phyloP scores from a whole-genome alignment of 306 rosid species.

The Canavalia gladiata region DNA sequence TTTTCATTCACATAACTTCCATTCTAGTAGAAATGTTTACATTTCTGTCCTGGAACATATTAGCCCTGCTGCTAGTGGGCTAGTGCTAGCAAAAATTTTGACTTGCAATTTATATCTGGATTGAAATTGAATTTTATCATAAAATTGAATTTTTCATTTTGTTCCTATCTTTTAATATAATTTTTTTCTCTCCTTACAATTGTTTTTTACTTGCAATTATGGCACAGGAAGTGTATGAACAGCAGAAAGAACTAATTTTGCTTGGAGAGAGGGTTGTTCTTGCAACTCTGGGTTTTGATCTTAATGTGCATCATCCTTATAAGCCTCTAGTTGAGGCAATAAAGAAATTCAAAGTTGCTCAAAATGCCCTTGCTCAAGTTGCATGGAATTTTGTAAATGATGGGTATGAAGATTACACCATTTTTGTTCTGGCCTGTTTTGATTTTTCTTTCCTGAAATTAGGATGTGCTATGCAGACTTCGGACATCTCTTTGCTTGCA shows the following conservation, averaged over 20 bases:
- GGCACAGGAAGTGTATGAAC: conserved; percentile 94
- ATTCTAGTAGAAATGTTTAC: conserved; percentile 5
- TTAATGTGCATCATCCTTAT: conserved; percentile 95
- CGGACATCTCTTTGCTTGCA: conserved; percentile 99
- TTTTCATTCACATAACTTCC: conserved; percentile 2
- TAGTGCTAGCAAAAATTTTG: conserved; percentile 14
- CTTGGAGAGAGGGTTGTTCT: conserved; percentile 96
- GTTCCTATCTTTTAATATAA: background rate
- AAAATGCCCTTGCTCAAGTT: conserved; percentile 98
- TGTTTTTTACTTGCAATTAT: conserved; percentile 38
- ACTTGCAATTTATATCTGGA: conserved; percentile 1
- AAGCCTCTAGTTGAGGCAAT: conserved; percentile 99
- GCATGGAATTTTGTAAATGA: conserved; percentile 99
- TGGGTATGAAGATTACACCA: conserved; percentile 74
- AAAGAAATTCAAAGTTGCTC: conserved; percentile 98
- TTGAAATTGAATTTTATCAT: conserved; percentile 19
- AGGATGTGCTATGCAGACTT: conserved; percentile 86
- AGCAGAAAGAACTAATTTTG: conserved; percentile 90
- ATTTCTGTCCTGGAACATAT: conserved; percentile 26
- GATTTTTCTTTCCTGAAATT: conserved; percentile 62
- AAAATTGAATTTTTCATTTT: background rate
- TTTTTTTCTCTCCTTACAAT: conserved; percentile 19
- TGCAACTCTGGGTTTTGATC: conserved; percentile 95
- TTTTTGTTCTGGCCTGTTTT: conserved; percentile 60
- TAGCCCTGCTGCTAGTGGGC: conserved; percentile 25